Evolutionary conservation across 225 moss, liverwort and hornwort genomes (phyloP), one percentile per base, ranked within the genome.

Genomic region (Ulota crispa): DNA sequence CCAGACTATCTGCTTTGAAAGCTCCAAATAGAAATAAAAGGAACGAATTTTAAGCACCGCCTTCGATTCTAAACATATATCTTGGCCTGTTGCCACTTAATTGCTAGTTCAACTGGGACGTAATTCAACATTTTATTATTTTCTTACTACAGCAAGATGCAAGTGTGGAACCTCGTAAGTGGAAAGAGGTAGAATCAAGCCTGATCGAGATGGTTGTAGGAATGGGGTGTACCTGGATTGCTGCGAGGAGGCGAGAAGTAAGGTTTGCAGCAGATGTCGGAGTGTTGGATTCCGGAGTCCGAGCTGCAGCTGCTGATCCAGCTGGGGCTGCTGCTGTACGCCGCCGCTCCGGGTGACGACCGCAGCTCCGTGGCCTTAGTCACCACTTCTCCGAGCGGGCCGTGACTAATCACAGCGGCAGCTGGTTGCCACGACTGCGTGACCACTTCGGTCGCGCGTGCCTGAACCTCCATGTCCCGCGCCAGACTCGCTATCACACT

Each of bases 251-350:
- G 82, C 3, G 90, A 90, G 76, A 83, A 42, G 52, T 86, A 85
- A 26, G 84, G 88, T 27, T 86, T 83, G 84, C 87, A 83, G 80
- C 84, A 82, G 62, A 82, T 70, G 8, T 87, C 85, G 5, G 87
- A 83, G 37, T 78, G 89, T 26, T 81, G 60, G 32, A 87, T 89
- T 9, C 87, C 84, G 15, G 90, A 90, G 47, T 90, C 86, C 39
- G 88, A 88, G 80, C 86, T 88, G 70, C 87, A 82, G 72, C 80
- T 80, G 72, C 80, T 67, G 71, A 87, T 31, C 80, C 84, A 86
- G 77, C 90, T 86, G 42, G 90, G 82, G 61, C 90, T 90, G 79
- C 83, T 84, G 78, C 69, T 85, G 64, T 81, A 85, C 20, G 79
- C 87, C 18, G 28, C 65, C 9, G 70, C 86, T 6, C 83, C 73